Evolutionary conservation across 2,329 filamentous ascomycete species (phyloP).

Genomic region (Lachnellula suecica): DNA sequence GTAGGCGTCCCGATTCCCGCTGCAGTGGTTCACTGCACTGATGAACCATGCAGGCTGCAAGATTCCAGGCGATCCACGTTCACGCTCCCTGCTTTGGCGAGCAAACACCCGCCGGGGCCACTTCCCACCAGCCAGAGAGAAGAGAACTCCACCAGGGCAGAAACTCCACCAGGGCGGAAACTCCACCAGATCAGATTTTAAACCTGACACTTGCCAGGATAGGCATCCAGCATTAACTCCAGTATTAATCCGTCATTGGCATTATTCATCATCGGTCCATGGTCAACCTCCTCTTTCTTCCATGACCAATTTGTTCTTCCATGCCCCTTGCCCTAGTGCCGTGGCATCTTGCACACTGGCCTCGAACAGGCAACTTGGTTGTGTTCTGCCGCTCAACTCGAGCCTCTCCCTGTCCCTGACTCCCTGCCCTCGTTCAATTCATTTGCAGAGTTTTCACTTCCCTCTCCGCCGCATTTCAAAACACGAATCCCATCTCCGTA

Average conservation of each 20-base stretch:
- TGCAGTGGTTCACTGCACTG: conserved; percentile 11
- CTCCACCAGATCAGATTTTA: background rate
- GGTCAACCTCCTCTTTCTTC: background rate
- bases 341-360: background rate
- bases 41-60: background rate
- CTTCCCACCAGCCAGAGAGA: no score
- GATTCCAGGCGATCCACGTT: background rate
- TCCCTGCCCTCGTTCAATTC: no score
- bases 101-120: background rate
- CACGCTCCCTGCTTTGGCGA: background rate
- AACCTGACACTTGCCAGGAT: background rate
- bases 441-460: conserved; percentile 26
- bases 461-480: conserved; percentile 5
- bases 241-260: no score
- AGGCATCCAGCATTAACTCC: no score
- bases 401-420: conserved; percentile 14
- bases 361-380: conserved; percentile 1
- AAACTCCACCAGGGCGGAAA: no score
- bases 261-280: background rate
- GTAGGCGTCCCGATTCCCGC: conserved; percentile 4
- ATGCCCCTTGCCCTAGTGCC: background rate
- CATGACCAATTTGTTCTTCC: background rate
- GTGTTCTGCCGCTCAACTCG: conserved; percentile 13
- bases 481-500: background rate
- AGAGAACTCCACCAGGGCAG: no score